Evolutionary conservation across 805 yeast genomes (phyloP).

Genomic region (Komagataella pastoris): DNA sequence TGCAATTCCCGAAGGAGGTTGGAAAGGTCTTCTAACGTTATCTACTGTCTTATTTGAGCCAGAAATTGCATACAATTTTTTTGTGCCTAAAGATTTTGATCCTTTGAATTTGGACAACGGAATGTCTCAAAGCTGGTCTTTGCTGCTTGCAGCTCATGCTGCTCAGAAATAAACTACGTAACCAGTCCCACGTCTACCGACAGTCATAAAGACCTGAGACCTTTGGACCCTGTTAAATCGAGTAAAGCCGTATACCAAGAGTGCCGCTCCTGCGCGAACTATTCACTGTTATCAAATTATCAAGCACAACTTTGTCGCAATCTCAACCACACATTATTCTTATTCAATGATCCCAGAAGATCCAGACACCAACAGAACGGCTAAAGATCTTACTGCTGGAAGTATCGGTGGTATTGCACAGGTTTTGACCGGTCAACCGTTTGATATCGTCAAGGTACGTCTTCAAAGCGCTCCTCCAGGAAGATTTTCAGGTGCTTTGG

Average conservation of each 20-base stretch:
- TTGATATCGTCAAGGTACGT: constrained; percentile 89
- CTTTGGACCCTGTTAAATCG: background rate
- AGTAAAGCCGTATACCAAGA: background rate
- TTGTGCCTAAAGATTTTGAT: constrained; percentile 10
- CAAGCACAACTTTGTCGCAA: background rate
- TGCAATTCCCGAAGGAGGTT: constrained; percentile 45
- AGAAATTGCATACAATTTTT: constrained; percentile 43
- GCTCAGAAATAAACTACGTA: background rate
- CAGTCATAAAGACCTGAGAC: no score
- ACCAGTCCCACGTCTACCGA: background rate
- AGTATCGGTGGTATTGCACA: constrained; percentile 95
- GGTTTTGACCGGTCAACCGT: constrained; percentile 92
- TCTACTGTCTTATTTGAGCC: constrained; percentile 73
- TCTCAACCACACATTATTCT: background rate
- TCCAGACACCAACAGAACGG: constrained; percentile 27
- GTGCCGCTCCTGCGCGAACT: background rate
- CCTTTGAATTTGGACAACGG: constrained; percentile 49
- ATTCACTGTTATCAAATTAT: background rate
- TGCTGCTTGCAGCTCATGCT: constrained; percentile 46
- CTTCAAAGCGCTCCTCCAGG: constrained; percentile 81
- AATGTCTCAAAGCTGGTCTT: constrained; percentile 78
- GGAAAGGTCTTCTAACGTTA: constrained; percentile 66
- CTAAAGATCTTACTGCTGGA: constrained; percentile 79
- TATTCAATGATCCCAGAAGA: background rate
- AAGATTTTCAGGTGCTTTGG: constrained; percentile 56